Percentiles rank a stretch among this genome's conserved stretches.
phyloP scores from a whole-genome alignment of 2,329 filamentous ascomycete genomes.

The Penicillium sp. region DNA sequence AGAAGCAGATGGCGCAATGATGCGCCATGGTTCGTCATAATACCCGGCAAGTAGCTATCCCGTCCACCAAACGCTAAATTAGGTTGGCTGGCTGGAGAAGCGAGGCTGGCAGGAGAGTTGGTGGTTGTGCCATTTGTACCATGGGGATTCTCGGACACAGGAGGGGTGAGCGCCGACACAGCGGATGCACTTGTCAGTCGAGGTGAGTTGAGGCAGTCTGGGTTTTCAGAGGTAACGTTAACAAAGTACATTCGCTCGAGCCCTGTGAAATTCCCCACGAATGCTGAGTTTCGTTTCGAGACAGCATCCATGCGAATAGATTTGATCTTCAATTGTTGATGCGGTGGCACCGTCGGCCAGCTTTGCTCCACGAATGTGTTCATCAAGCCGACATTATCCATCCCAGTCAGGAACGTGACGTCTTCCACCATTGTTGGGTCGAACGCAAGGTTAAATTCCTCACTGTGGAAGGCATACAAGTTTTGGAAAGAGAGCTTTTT shows the following conservation, averaged over 20 bases:
- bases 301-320: conserved; percentile 52
- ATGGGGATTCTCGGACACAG: conserved; percentile 19
- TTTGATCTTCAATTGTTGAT: conserved; percentile 43
- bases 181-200: conserved; percentile 21
- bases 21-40: conserved; percentile 53
- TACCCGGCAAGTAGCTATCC: conserved; percentile 52
- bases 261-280: conserved; percentile 44
- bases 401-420: conserved; percentile 56
- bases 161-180: conserved; percentile 30
- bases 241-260: conserved; percentile 57
- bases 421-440: conserved; percentile 47
- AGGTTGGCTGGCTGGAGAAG: conserved; percentile 25
- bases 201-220: conserved; percentile 34
- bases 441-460: conserved; percentile 48
- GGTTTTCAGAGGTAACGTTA: conserved; percentile 35
- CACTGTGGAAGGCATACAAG: conserved; percentile 55
- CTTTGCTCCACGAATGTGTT: conserved; percentile 57
- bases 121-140: conserved; percentile 14
- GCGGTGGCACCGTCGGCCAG: conserved; percentile 46
- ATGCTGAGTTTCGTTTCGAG: conserved; percentile 46
- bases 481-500: conserved; percentile 59
- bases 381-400: conserved; percentile 40
- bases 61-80: conserved; percentile 36
- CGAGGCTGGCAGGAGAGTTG: conserved; percentile 22
- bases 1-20: conserved; percentile 59